phyloP scores from a whole-genome alignment of 345 rosid genomes.

The Melastoma malabathricum region DNA sequence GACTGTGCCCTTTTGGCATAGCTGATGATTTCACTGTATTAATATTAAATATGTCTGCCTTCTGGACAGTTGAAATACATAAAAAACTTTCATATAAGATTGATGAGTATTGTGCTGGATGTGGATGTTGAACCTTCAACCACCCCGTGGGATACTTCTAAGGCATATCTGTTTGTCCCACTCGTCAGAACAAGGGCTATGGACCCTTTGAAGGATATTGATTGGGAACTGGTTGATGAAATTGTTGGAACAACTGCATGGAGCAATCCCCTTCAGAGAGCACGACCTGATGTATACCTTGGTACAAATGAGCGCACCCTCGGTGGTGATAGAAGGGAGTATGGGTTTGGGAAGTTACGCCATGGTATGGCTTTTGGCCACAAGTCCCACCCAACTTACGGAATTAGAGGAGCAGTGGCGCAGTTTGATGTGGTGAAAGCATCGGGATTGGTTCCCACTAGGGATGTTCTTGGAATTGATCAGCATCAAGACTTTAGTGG shows the following conservation, averaged over 20 bases:
- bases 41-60: conserved; percentile 6
- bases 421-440: conserved; percentile 86
- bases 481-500: conserved; percentile 19
- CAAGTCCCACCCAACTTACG: conserved; percentile 95
- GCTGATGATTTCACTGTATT: conserved; percentile 1
- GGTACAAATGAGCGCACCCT: conserved; percentile 97
- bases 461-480: conserved; percentile 34
- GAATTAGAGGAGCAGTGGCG: conserved; percentile 96
- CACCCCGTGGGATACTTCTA: conserved; percentile 98
- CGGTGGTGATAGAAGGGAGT: conserved; percentile 97
- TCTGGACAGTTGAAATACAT: conserved; percentile 82
- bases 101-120: conserved; percentile 97
- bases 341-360: conserved; percentile 93
- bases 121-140: conserved; percentile 99
- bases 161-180: conserved; percentile 96
- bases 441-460: conserved; percentile 67
- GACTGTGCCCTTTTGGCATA: not conserved
- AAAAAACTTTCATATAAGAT: conserved; percentile 81
- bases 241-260: conserved; percentile 52
- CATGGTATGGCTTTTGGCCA: conserved; percentile 75
- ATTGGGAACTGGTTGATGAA: conserved; percentile 69
- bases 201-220: conserved; percentile 65
- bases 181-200: conserved; percentile 50
- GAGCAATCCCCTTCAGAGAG: conserved; percentile 95
- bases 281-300: conserved; percentile 95